phyloP scores from a whole-genome alignment of 2,329 filamentous ascomycete species.

The Colletotrichum ledebouriae region DNA sequence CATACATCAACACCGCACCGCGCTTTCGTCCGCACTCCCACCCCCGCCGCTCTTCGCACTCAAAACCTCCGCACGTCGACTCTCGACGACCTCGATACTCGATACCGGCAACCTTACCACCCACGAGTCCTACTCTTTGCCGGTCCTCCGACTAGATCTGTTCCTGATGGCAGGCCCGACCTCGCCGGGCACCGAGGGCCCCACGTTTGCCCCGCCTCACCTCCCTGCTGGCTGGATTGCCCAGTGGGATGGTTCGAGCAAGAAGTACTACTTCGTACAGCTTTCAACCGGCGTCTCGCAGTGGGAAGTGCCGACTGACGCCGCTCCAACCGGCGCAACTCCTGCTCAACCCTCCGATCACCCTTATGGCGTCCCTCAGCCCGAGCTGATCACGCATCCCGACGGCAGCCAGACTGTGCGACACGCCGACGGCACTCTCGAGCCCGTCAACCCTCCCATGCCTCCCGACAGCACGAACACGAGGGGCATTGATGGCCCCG shows the following conservation, averaged over 20 bases:
- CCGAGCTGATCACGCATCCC: constrained; percentile 71
- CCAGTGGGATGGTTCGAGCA: constrained; percentile 75
- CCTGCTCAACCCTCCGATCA: constrained; percentile 69
- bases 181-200: constrained; percentile 70
- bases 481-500: constrained; percentile 64
- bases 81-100: constrained; percentile 17
- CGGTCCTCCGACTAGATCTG: constrained; percentile 4
- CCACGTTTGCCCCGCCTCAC: constrained; percentile 70
- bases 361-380: constrained; percentile 71
- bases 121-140: background rate
- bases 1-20: constrained; percentile 26
- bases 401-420: constrained; percentile 73
- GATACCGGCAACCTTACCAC: constrained; percentile 10
- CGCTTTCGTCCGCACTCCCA: constrained; percentile 6
- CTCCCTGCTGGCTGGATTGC: constrained; percentile 77
- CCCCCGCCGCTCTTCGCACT: constrained; percentile 17
- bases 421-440: constrained; percentile 71
- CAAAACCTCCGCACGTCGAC: constrained; percentile 20
- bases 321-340: constrained; percentile 72
- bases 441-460: constrained; percentile 67
- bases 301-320: constrained; percentile 78
- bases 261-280: constrained; percentile 80
- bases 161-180: constrained; percentile 67
- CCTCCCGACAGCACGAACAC: constrained; percentile 62
- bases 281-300: constrained; percentile 79